Evolutionary conservation across 768 basidiomycete genomes (phyloP).

Genomic region (Suillus plorans): DNA sequence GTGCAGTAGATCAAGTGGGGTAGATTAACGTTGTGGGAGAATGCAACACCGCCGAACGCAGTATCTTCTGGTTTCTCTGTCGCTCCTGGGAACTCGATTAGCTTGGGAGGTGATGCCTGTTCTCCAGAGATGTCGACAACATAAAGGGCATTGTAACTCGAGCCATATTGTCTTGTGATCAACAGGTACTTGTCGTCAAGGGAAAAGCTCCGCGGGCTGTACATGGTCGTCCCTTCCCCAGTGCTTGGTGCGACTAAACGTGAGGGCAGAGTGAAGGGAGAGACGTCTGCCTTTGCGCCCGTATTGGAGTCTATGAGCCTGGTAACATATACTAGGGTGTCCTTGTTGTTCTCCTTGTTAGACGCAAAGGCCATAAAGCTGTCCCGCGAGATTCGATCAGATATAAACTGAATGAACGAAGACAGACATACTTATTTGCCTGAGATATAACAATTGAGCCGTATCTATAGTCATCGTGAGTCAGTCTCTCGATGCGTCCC

Average conservation of each 20-base stretch:
- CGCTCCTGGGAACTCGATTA: conserved; percentile 34
- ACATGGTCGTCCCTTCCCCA: conserved; percentile 30
- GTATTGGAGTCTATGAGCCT: conserved; percentile 31
- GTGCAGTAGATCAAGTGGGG: conserved; percentile 33
- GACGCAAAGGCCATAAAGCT: conserved; percentile 41
- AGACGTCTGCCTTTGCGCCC: conserved; percentile 26
- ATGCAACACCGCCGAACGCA: conserved; percentile 15
- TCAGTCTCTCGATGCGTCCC: conserved; percentile 42
- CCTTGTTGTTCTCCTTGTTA: conserved; percentile 40
- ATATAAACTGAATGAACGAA: not conserved
- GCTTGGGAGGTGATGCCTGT: conserved; percentile 22
- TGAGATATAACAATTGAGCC: conserved; percentile 27
- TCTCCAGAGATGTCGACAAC: conserved; percentile 34
- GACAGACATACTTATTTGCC: conserved; percentile 34
- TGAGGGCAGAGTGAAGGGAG: conserved; percentile 33
- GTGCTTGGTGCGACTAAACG: conserved; percentile 33
- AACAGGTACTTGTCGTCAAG: conserved; percentile 39
- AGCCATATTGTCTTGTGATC: conserved; percentile 29
- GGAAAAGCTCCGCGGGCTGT: conserved; percentile 36
- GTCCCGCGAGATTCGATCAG: conserved; percentile 7
- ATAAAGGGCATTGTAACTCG: conserved; percentile 30
- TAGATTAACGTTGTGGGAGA: conserved; percentile 31
- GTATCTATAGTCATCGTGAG: conserved; percentile 38
- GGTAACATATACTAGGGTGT: conserved; percentile 38
- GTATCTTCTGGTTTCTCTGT: conserved; percentile 33